These are phyloP conservation scores for Neofusicoccum laricinum DNA, from an alignment of 2,329 filamentous ascomycete species.

Conservation along the genomic window DNA sequence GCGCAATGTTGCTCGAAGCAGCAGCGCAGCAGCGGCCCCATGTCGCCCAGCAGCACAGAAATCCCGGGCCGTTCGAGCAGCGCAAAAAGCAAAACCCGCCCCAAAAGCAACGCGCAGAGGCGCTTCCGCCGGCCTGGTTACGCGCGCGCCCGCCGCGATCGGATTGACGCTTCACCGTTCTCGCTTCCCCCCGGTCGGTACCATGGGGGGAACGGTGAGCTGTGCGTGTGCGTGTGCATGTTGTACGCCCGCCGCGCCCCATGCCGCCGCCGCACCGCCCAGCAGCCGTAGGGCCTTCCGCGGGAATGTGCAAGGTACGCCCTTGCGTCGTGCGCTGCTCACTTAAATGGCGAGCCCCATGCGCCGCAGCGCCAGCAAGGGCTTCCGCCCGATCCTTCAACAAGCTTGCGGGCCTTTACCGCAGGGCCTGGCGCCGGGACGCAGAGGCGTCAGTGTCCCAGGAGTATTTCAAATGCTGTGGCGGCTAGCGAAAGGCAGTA, in stretches of 20 bases:
- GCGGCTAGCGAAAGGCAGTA: conserved; percentile 4
- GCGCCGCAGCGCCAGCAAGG: conserved; percentile 12
- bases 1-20: conserved; percentile 1
- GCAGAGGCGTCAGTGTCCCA: conserved; percentile 2
- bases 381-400: conserved; percentile 11
- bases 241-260: background rate
- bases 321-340: conserved; percentile 11
- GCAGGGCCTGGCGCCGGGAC: conserved; percentile 1
- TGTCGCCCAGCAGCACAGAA: background rate
- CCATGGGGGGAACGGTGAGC: conserved; percentile 1
- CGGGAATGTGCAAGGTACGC: conserved; percentile 12
- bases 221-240: background rate
- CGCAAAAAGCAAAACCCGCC: background rate
- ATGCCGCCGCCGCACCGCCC: background rate
- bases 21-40: background rate
- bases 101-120: background rate
- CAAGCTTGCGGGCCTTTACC: conserved; percentile 8
- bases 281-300: background rate
- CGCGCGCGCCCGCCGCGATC: conserved; percentile 8
- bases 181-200: conserved; percentile 10
- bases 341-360: conserved; percentile 11
- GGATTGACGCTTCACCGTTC: conserved; percentile 13
- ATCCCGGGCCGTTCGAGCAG: conserved; percentile 2
- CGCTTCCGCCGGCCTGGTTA: conserved; percentile 7
- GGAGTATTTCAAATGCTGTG: conserved; percentile 15